phyloP scores from a whole-genome alignment of 257 asterid species.

The Nicotiana paniculata region DNA sequence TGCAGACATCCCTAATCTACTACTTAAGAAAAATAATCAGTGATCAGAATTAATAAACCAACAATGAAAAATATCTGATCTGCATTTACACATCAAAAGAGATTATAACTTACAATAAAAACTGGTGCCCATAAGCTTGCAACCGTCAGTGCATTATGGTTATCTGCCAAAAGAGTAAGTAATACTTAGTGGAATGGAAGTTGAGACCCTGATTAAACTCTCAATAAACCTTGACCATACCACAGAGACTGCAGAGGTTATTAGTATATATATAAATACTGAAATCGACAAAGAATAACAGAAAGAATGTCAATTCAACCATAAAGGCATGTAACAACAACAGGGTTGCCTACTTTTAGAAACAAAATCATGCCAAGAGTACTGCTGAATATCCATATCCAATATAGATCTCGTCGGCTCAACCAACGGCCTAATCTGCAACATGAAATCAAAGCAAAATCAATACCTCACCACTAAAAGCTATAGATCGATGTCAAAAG shows the following conservation, averaged over 20 bases:
- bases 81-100: conserved; percentile 1
- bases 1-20: background rate
- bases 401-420: conserved; percentile 52
- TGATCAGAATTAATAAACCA: background rate
- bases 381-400: conserved; percentile 30
- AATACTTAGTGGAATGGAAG: conserved; percentile 2
- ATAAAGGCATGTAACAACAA: background rate
- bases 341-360: conserved; percentile 53
- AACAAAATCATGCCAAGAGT: conserved; percentile 91
- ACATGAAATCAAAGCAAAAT: conserved; percentile 16
- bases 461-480: conserved; percentile 4
- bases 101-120: conserved; percentile 55
- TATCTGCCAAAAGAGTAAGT: conserved; percentile 47
- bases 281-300: background rate
- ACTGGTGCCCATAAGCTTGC: conserved; percentile 95
- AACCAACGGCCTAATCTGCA: conserved; percentile 83
- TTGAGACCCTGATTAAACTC: background rate
- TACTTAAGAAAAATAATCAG: background rate
- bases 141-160: conserved; percentile 75
- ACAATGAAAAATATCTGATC: background rate
- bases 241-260: background rate
- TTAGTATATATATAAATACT: background rate
- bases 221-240: background rate
- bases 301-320: conserved; percentile 2
- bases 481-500: conserved; percentile 8